These are phyloP conservation scores for Globisporangium paddicum DNA, from an alignment of 352 stramenopile species.

Conservation along the genomic window DNA sequence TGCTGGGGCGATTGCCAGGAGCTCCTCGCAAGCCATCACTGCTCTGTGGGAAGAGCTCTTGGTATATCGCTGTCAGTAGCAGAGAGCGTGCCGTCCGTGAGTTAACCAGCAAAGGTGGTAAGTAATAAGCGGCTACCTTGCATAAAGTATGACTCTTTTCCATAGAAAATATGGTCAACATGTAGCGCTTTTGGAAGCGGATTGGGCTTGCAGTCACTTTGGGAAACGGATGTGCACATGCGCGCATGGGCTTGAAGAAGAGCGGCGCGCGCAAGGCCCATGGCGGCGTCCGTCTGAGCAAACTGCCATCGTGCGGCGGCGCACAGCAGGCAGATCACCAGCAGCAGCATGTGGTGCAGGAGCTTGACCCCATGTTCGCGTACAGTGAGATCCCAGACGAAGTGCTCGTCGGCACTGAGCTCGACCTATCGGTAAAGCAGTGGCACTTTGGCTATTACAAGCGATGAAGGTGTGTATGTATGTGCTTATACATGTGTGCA, in stretches of 20 bases:
- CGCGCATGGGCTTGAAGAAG: constrained; percentile 31
- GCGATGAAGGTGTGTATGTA: no score
- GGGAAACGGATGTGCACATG: neutral
- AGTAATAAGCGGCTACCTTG: neutral
- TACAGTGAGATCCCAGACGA: constrained; percentile 67
- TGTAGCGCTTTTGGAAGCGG: no score
- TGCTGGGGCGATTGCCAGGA: neutral
- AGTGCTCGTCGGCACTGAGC: constrained; percentile 41
- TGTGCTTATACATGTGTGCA: neutral
- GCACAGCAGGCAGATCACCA: neutral
- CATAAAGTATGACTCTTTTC: no score
- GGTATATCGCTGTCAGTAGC: neutral
- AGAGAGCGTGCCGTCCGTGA: neutral
- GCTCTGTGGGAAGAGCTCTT: neutral
- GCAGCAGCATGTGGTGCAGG: constrained; percentile 18
- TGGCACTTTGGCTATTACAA: no score
- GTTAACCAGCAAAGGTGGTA: neutral
- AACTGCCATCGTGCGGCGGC: constrained; percentile 15
- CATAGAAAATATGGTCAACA: no score
- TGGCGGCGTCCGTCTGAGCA: constrained; percentile 41
- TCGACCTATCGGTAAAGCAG: constrained; percentile 56
- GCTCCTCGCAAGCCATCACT: neutral
- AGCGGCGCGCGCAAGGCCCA: constrained; percentile 28
- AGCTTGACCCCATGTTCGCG: constrained; percentile 38
- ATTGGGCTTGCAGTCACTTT: no score